Conservation (phyloP, 257 asterid species). For the Lithospermum erythrorhizon region DNA sequence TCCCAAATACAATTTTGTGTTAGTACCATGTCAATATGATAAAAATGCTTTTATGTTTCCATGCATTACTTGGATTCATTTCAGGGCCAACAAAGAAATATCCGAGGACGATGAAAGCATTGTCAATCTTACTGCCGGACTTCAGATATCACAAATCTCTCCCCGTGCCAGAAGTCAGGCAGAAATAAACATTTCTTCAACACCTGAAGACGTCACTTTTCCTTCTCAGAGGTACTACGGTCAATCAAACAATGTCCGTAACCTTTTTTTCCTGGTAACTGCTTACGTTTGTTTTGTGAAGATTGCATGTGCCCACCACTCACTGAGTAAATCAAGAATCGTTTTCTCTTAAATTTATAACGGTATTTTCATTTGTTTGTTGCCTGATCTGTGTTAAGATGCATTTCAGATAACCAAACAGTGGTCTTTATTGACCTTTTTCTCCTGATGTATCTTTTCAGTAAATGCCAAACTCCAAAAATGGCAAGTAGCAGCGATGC, state of each 20-base stretch:
- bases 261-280: not conserved
- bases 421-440: not conserved
- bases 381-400: not conserved
- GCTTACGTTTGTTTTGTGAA: not conserved
- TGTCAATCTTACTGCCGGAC: slow-evolving; percentile 29
- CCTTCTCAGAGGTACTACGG: slow-evolving; percentile 35
- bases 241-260: not conserved
- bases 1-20: too few species aligned
- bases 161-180: slow-evolving; percentile 27
- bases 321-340: too few species aligned
- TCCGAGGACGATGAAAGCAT: slow-evolving; percentile 41
- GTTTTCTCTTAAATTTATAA: too few species aligned
- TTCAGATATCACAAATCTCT: slow-evolving; percentile 16
- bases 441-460: slow-evolving; percentile 12
- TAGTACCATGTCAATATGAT: too few species aligned
- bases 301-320: too few species aligned
- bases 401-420: not conserved
- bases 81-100: slow-evolving; percentile 46
- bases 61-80: not conserved
- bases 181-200: slow-evolving; percentile 36
- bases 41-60: too few species aligned
- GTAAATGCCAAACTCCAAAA: slow-evolving; percentile 38
- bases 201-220: slow-evolving; percentile 20
- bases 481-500: slow-evolving; percentile 26
- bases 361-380: too few species aligned